Base-by-base conservation (phyloP, 257 asterid genomes). In the Ocimum tenuiflorum region DNA sequence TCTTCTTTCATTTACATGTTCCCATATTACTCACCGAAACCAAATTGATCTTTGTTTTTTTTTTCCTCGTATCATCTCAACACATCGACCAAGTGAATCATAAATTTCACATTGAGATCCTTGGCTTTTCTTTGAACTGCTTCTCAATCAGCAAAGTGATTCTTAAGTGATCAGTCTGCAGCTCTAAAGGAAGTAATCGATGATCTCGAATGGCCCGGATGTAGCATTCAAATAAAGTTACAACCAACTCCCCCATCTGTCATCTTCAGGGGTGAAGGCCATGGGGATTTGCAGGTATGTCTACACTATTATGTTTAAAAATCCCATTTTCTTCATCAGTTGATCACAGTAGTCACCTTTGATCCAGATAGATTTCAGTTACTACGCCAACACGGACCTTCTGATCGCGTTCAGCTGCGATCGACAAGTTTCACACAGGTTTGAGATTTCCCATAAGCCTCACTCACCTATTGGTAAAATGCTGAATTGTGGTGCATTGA, bases 201-300 rank as follows among this genome's bases (percentile, higher is more conserved):
- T 65, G 99, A 92, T 78, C 97, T 92, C 58, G 99, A 92, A 70
- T 89, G 99, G 99, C 97, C 99, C 0, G 97, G 97, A 23, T 89
- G 97, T 69, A 82, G 88, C 81, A 83, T 92, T 79, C 85, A 80
- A 77, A 81, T 92, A 73, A 82, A 62, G 73, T 73, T 92, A 72
- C 88, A 80, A 67, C 95, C 97, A 43, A 7, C 78, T 58, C 97
- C 99, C 65, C 97, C 97, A 53, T 76, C 85, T 12, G 97, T 92
- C 59, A 82, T 86, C 71, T 89, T 92, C 74, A 84, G 85, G 69
- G 91, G 91, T 11, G 95, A 92, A 84, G 97, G 97, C 78, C 97
- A 88, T 70, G 99, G 99, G 15, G 97, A 92, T 77, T 77, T 92
- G 36, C 98, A 91, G 91, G 98, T 89, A 53, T 8, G n/a, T 67